Conservation (phyloP, 495 filamentous ascomycete species). For the Copromyces sp. region DNA sequence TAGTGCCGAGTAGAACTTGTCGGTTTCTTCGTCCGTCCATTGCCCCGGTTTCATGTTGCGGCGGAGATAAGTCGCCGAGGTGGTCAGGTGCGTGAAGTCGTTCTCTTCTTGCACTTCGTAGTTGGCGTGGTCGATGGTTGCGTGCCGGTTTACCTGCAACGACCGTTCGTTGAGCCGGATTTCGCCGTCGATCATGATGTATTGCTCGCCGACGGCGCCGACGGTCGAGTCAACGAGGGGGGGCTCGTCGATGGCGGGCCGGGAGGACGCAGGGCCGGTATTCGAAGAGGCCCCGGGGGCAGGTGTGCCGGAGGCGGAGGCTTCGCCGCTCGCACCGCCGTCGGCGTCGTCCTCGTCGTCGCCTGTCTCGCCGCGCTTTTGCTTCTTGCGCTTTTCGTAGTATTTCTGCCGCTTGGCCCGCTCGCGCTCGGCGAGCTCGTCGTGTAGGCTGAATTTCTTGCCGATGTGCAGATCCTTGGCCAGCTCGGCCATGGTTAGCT, state of each 20-base stretch:
- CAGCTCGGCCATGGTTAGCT: slow-evolving; percentile 74
- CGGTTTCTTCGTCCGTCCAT: slow-evolving; percentile 71
- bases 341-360: slow-evolving; percentile 1
- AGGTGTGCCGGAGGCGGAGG: slow-evolving; percentile 1
- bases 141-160: slow-evolving; percentile 70
- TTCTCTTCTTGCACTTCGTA: slow-evolving; percentile 70
- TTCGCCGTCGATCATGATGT: slow-evolving; percentile 66
- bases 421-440: slow-evolving; percentile 41
- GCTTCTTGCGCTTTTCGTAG: slow-evolving; percentile 24
- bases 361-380: slow-evolving; percentile 7
- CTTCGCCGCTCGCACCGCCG: slow-evolving; percentile 1
- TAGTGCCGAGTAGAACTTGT: slow-evolving; percentile 75
- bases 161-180: slow-evolving; percentile 73
- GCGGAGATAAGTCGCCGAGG: slow-evolving; percentile 61
- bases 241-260: neutral
- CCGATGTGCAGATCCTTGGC: slow-evolving; percentile 68
- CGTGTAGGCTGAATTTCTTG: slow-evolving; percentile 63
- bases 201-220: slow-evolving; percentile 16
- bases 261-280: neutral
- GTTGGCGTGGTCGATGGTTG: slow-evolving; percentile 40
- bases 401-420: slow-evolving; percentile 31
- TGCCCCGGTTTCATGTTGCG: slow-evolving; percentile 50
- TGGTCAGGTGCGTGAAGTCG: slow-evolving; percentile 70
- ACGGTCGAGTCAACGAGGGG: neutral
- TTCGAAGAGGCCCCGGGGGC: neutral